phyloP scores from a whole-genome alignment of 140 eudicot genomes.

The Bidens hawaiensis region DNA sequence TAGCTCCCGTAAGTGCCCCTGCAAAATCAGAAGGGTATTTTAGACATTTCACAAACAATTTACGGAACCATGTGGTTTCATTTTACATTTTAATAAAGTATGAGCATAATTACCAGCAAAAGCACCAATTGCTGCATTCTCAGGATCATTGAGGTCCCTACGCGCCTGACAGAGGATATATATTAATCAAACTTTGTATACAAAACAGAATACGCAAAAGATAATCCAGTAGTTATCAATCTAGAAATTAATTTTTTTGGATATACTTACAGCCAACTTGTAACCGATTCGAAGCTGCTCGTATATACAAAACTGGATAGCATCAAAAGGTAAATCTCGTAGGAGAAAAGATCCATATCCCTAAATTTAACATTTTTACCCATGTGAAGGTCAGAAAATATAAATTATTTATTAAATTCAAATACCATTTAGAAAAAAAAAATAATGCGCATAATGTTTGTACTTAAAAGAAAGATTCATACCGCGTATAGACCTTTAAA shows the following conservation, averaged over 20 bases:
- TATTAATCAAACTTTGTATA: slow-evolving; percentile 12
- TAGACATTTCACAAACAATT: slow-evolving; percentile 11
- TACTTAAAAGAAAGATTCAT: slow-evolving; percentile 21
- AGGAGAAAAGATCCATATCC: slow-evolving; percentile 95
- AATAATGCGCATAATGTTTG: neutral
- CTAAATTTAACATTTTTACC: slow-evolving; percentile 32
- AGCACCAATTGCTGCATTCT: slow-evolving; percentile 95
- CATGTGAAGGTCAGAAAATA: slow-evolving; percentile 10
- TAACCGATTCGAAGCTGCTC: slow-evolving; percentile 96
- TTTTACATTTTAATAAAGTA: neutral
- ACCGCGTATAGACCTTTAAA: slow-evolving; percentile 98
- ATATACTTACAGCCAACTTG: slow-evolving; percentile 71
- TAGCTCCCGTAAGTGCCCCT: slow-evolving; percentile 98
- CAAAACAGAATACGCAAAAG: neutral
- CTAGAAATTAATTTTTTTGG: neutral
- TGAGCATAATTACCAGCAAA: slow-evolving; percentile 68
- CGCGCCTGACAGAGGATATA: slow-evolving; percentile 52
- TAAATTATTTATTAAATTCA: neutral
- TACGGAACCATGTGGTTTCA: neutral
- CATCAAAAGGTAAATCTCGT: slow-evolving; percentile 98
- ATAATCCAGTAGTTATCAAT: slow-evolving; percentile 5
- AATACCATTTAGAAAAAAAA: neutral
- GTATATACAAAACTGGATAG: slow-evolving; percentile 94
- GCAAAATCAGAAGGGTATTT: slow-evolving; percentile 5
- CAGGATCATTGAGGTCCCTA: slow-evolving; percentile 92